Evolutionary conservation across 192 early-diverging fungal genomes (phyloP).

Genomic region (Lobulomyces angularis): DNA sequence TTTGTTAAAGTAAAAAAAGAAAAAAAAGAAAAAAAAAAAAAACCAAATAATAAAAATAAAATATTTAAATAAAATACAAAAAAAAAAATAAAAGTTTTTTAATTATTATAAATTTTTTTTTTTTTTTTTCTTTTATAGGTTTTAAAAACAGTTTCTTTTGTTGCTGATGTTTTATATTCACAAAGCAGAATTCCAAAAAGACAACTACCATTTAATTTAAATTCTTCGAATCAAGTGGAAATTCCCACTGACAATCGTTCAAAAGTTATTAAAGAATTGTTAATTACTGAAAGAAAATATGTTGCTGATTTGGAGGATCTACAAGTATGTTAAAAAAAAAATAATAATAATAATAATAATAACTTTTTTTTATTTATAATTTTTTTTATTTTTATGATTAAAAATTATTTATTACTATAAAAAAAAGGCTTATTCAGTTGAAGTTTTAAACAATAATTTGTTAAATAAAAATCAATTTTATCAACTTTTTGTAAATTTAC

Average conservation of each 20-base stretch:
- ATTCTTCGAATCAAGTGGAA: conserved; percentile 2
- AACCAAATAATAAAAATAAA: too few species aligned
- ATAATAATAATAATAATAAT: too few species aligned
- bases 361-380: too few species aligned
- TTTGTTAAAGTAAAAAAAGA: conserved; percentile 97
- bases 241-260: conserved; percentile 76
- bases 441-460: conserved; percentile 43
- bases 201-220: conserved; percentile 4
- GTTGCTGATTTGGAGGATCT: conserved; percentile 78
- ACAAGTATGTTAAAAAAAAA: conserved; percentile 41
- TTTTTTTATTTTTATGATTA: too few species aligned
- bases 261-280: conserved; percentile 71
- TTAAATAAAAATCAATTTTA: conserved; percentile 66
- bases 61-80: too few species aligned
- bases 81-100: too few species aligned
- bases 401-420: too few species aligned
- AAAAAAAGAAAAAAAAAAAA: too few species aligned
- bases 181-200: conserved; percentile 2
- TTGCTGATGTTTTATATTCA: conserved; percentile 72
- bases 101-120: too few species aligned
- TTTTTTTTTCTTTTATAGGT: conserved; percentile 38
- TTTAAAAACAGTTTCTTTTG: conserved; percentile 65
- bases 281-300: conserved; percentile 89
- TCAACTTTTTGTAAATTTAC: conserved; percentile 84
- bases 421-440: conserved; percentile 5